These are phyloP conservation scores for Nemania sp. DNA, from an alignment of 2,329 filamentous ascomycete genomes.

Conservation along the genomic window DNA sequence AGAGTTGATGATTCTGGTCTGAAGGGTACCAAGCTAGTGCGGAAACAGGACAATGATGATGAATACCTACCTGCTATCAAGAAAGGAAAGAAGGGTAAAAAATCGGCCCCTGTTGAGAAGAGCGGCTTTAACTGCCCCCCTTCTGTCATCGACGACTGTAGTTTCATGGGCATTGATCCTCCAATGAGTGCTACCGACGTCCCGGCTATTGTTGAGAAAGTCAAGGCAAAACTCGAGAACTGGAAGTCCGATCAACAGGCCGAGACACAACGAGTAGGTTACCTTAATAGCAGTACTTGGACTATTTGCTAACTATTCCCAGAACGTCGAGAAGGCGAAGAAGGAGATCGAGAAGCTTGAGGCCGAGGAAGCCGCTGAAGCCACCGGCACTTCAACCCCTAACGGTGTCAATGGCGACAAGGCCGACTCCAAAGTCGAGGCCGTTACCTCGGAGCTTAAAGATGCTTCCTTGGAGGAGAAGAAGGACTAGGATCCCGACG, in stretches of 20 bases:
- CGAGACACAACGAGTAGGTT: conserved; percentile 88
- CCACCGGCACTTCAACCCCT: conserved; percentile 58
- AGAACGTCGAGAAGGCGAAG: conserved; percentile 98
- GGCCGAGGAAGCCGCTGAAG: conserved; percentile 68
- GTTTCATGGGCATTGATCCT: conserved; percentile 85
- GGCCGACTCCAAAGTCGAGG: conserved; percentile 64
- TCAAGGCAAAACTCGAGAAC: conserved; percentile 88
- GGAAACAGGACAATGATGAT: conserved; percentile 90
- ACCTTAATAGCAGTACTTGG: background rate
- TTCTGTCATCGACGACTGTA: conserved; percentile 90
- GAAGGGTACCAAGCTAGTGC: conserved; percentile 85
- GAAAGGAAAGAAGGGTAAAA: conserved; percentile 91
- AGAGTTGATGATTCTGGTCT: conserved; percentile 86
- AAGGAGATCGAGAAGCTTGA: conserved; percentile 94
- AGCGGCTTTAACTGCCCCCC: conserved; percentile 83
- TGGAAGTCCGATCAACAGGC: conserved; percentile 92
- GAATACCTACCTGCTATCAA: conserved; percentile 84
- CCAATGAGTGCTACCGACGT: conserved; percentile 89
- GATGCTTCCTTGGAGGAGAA: conserved; percentile 66
- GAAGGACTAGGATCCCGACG: conserved; percentile 57
- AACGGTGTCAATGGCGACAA: conserved; percentile 62
- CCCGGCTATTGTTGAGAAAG: conserved; percentile 82
- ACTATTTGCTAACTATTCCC: conserved; percentile 48
- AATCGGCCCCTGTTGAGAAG: conserved; percentile 67
- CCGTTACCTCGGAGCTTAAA: conserved; percentile 64